Evolutionary conservation across 306 rosid species (phyloP).

Genomic region (Lithocarpus polystachyus): DNA sequence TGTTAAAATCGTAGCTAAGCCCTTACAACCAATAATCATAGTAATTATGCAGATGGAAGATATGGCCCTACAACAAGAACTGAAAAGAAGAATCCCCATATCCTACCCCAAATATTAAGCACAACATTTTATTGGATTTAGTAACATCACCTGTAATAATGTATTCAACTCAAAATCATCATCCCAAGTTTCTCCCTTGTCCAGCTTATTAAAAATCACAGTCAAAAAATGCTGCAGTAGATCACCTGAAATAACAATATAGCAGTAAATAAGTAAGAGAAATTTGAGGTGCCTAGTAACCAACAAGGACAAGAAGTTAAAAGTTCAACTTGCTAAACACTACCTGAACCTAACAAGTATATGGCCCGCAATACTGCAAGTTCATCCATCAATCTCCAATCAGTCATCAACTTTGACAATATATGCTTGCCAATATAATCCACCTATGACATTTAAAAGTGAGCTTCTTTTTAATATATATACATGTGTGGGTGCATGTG

Average conservation of each 20-base stretch:
- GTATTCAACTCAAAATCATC: constrained; percentile 96
- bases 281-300: constrained; percentile 14
- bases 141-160: constrained; percentile 68
- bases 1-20: not conserved
- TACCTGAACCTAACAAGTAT: constrained; percentile 97
- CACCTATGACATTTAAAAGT: constrained; percentile 50
- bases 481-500: not conserved
- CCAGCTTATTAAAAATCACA: constrained; percentile 81
- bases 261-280: constrained; percentile 25
- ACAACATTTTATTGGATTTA: constrained; percentile 13
- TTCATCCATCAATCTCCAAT: constrained; percentile 97
- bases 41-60: not conserved
- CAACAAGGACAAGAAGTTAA: constrained; percentile 11
- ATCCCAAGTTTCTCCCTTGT: constrained; percentile 92
- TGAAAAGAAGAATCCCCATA: constrained; percentile 3
- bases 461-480: not conserved
- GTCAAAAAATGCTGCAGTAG: constrained; percentile 91
- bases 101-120: constrained; percentile 6
- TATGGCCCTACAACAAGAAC: constrained; percentile 1
- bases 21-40: not conserved
- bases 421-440: constrained; percentile 82
- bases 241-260: constrained; percentile 62
- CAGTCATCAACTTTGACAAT: constrained; percentile 82
- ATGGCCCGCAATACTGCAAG: constrained; percentile 91
- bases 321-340: constrained; percentile 18